Evolutionary conservation across 2,329 filamentous ascomycete species (phyloP), one percentile per base, ranked within the genome.

Genomic region (Pseudocercospora cruenta): DNA sequence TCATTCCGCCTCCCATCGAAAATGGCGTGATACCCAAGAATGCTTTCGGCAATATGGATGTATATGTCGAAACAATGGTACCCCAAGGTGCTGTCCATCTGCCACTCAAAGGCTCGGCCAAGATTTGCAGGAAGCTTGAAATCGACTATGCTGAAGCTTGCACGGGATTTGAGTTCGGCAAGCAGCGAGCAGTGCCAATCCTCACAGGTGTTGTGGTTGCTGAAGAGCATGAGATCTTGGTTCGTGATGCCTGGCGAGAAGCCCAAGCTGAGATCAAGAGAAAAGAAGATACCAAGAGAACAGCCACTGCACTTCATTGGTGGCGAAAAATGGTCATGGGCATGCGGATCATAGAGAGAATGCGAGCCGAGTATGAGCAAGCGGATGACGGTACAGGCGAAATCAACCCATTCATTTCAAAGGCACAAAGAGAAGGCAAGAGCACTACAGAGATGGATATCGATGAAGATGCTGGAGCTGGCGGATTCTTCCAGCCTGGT

Each of bases 101-200:
- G 1, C 93, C 93, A 0, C 89, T 90, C 62, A 87, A 90, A 54
- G 92, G 92, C 0, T 90, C 90, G 0, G 88, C 90, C 33, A 89
- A 90, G 57, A 87, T 97, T 1, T 97, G 94, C 78, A 93, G 92
- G 76, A 89, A 91, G 67, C 83, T 99, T 0, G 88, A 88, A 3
- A 90, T 98, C 43, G 93, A 97, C 75, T 96, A 90, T 72, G 95
- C 95, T 0, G 95, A 98, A 79, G 95, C 95, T 0, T 95, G 97
- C 2, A 94, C 94, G 0, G 95, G 93, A 1, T 99, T 99, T 76
- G 95, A 99, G 76, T 99, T 98, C 77, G 94, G 94, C 0, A 90
- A 95, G 72, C 91, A 95, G 67, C 94, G 95, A 85, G 95, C 95
- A 4, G 93, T 98, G 0, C 95, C 95, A 0, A 88, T 97, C 0